Conservation (phyloP, 768 basidiomycete genomes). For the Daedalea quercina region DNA sequence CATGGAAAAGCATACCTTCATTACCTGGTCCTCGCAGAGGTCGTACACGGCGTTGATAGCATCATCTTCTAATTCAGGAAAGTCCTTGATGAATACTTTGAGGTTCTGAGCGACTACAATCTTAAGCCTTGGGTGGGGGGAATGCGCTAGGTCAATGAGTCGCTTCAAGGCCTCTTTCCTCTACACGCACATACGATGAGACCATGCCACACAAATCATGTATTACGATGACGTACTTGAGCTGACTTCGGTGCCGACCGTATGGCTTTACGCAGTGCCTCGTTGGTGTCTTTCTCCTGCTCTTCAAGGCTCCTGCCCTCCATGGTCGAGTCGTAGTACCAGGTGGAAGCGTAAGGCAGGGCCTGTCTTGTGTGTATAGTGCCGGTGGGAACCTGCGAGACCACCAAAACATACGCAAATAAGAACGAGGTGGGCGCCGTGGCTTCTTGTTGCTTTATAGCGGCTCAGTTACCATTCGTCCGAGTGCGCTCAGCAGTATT, state of each 20-base stretch:
- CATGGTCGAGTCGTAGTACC: slow-evolving; percentile 17
- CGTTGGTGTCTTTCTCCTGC: slow-evolving; percentile 31
- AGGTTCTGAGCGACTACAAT: slow-evolving; percentile 53
- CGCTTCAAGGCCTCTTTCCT: slow-evolving; percentile 44
- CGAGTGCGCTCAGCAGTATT: no score
- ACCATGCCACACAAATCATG: slow-evolving; percentile 3
- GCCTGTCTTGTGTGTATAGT: no score
- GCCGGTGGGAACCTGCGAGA: not conserved
- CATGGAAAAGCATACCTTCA: slow-evolving; percentile 29
- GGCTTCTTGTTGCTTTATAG: no score
- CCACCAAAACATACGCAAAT: not conserved
- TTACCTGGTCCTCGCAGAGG: slow-evolving; percentile 63
- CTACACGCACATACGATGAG: slow-evolving; percentile 23
- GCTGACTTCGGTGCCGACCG: slow-evolving; percentile 32
- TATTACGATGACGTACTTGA: slow-evolving; percentile 26
- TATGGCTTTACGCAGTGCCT: slow-evolving; percentile 40
- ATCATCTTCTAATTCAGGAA: slow-evolving; percentile 66
- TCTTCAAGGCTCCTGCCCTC: slow-evolving; percentile 22
- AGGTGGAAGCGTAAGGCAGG: not conserved
- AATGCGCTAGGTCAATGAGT: slow-evolving; percentile 49
- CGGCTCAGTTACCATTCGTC: no score
- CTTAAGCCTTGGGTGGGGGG: slow-evolving; percentile 39
- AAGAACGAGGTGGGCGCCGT: no score
- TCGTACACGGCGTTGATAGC: slow-evolving; percentile 77
- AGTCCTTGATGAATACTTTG: slow-evolving; percentile 53